Base-by-base conservation (phyloP, 441 rosid species). In the Populus tomentosa region DNA sequence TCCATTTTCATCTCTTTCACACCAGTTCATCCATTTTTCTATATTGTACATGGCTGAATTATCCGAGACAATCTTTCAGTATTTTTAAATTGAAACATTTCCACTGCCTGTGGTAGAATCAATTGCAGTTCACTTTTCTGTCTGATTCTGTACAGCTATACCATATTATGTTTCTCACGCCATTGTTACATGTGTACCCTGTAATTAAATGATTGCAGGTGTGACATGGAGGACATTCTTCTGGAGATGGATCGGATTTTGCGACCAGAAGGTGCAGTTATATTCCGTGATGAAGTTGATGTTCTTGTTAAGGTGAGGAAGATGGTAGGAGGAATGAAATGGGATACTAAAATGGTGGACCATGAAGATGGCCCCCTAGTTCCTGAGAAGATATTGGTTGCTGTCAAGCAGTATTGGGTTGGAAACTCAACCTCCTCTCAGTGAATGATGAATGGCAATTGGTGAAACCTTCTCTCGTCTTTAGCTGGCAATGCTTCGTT, bases 351-450 rank as follows among this genome's bases (percentile, higher is more conserved):
- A 83, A 79, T 96, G 88, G 82, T 87, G 83, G 99, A 96, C 87
- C 98, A 94, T 4, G 99, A 96, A 86, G 99, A 96, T 24, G 98
- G 99, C 33, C 99, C 99, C 70, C 93, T 95, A 1, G 91, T 91
- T 23, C 90, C 99, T 0, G 94, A 90, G 87, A 94, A 96, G 81
- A 88, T 94, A 72, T 80, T 96, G 26, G 82, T 88, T 21, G 97
- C 92, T 14, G 86, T 85, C 67, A 96, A 96, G 81, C 97, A 88
- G 80, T 94, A 94, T 61, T 94, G 99, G 99, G 97, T 92, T 28
- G 88, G 84, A 33, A 94, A 94, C 87, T 83, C 92, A 56, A 90
- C 99, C 62, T 82, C 92, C 1, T 0, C 90, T 10, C 80, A 80
- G 82, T 92, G 83, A 89, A 24, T 4, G 32, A 24, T 20, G 18